phyloP scores from a whole-genome alignment of 306 rosid species.

The Quercus bicolor region DNA sequence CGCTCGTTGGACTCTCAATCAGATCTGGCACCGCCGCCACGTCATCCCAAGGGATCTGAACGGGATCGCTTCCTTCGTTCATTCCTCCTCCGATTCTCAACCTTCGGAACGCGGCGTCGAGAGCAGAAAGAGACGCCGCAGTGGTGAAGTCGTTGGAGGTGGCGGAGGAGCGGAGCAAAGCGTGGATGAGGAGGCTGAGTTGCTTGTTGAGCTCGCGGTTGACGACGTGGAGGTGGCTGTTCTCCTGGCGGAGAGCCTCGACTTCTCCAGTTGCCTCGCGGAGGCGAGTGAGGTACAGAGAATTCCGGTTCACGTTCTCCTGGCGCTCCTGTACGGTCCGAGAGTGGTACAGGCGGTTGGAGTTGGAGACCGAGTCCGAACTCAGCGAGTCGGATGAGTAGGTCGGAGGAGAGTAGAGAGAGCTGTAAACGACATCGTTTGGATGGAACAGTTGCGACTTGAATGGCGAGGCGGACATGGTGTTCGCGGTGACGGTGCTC shows the following conservation, averaged over 20 bases:
- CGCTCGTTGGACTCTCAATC: conserved; percentile 56
- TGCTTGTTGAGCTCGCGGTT: conserved; percentile 73
- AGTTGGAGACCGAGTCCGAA: conserved; percentile 1
- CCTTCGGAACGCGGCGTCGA: conserved; percentile 13
- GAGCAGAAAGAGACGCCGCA: conserved; percentile 15
- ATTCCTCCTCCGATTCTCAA: not conserved
- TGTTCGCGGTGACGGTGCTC: conserved; percentile 24
- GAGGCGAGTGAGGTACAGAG: conserved; percentile 68
- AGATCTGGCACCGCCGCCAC: conserved; percentile 31
- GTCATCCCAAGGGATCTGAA: conserved; percentile 15
- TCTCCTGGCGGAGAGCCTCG: conserved; percentile 66
- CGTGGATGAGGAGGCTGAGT: conserved; percentile 55
- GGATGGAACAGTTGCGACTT: conserved; percentile 30
- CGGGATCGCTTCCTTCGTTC: not conserved
- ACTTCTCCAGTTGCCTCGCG: conserved; percentile 64
- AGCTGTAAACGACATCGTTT: conserved; percentile 22
- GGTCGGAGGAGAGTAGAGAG: conserved; percentile 44
- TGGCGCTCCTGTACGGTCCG: conserved; percentile 66
- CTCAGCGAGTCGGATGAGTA: not conserved
- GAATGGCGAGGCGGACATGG: conserved; percentile 9
- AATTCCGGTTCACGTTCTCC: conserved; percentile 85
- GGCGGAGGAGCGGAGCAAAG: conserved; percentile 29
- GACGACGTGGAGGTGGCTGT: conserved; percentile 55
- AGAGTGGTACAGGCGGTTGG: conserved; percentile 33
- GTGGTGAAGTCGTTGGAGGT: conserved; percentile 1